Evolutionary conservation across 1,284 basidiomycete genomes (phyloP), one percentile per base, ranked within the genome.

Genomic region (Naganishia liquefaciens): DNA sequence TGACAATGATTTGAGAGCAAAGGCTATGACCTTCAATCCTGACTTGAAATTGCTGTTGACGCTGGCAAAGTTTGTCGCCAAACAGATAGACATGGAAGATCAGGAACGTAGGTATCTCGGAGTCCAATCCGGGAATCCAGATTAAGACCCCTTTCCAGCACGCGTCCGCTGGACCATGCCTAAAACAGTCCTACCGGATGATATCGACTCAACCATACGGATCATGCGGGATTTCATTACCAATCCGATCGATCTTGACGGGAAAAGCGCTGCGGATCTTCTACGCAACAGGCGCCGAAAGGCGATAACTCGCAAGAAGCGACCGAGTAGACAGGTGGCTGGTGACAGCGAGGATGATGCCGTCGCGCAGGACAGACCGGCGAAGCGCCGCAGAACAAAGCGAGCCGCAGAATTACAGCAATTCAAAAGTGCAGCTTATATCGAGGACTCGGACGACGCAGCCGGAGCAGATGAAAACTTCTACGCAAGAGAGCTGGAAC

Each of bases 401-500:
- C 63, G 64, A 53, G 71, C 64, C 57, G 90, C 93, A 53, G 90
- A 93, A 76, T 83, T 86, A 71, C 83, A 87, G 76, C 77, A 81
- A 63, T 93, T 89, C 82, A 93, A 93, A 78, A 89, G 87, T 13
- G 91, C 92, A 6, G 88, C 91, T 75, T 91, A 93, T 75, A 92
- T 94, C 74, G 85, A 88, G 73, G 91, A 94, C 76, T 90, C 89
- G 70, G 92, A 95, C 72, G 89, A 82, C 68, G 87, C 79, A 62
- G 75, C 75, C 19, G 80, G 88, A 52, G 70, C 72, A 2, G 77
- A 80, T 43, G 69, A 65, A 27, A 83, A 80, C 5, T 95, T 95
- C 82, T 86, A 92, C 68, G 88, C 84, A 72, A 84, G 82, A 70
- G 91, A 94, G 77, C 84, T 83, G 68, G 80, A 73, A 64, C 73